Evolutionary conservation across 495 filamentous ascomycete species (phyloP).

Genomic region (Penicillium parvum): DNA sequence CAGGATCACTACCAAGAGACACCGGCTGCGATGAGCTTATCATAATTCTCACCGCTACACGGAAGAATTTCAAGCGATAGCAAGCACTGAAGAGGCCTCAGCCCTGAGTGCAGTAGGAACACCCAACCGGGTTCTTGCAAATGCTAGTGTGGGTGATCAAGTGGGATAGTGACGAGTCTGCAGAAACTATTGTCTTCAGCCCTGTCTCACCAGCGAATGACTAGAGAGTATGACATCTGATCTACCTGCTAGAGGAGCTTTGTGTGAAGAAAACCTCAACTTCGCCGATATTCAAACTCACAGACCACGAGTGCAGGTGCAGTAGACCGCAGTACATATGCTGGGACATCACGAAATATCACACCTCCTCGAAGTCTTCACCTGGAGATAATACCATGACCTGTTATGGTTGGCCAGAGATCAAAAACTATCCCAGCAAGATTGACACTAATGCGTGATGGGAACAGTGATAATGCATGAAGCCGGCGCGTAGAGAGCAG

Average conservation of each 20-base stretch:
- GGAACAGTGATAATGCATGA: slow-evolving; percentile 24
- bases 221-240: no score
- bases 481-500: slow-evolving; percentile 23
- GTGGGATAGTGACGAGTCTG: slow-evolving; percentile 6
- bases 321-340: slow-evolving; percentile 1
- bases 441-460: slow-evolving; percentile 28
- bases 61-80: no score
- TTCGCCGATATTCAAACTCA: no score
- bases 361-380: slow-evolving; percentile 1
- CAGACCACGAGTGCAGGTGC: no score
- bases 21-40: no score
- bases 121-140: neutral
- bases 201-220: neutral
- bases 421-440: slow-evolving; percentile 2
- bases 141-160: slow-evolving; percentile 1
- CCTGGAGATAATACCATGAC: neutral
- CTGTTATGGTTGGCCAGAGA: slow-evolving; percentile 7
- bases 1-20: no score
- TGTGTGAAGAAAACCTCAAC: no score
- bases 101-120: no score
- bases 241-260: no score
- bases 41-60: no score
- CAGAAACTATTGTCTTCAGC: slow-evolving; percentile 3
- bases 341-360: slow-evolving; percentile 9
- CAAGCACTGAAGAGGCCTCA: no score